A percentile compares a stretch with the other conserved stretches of the same genome.
phyloP scores from a whole-genome alignment of 2,329 filamentous ascomycete genomes.

The Alternaria metachromatica region DNA sequence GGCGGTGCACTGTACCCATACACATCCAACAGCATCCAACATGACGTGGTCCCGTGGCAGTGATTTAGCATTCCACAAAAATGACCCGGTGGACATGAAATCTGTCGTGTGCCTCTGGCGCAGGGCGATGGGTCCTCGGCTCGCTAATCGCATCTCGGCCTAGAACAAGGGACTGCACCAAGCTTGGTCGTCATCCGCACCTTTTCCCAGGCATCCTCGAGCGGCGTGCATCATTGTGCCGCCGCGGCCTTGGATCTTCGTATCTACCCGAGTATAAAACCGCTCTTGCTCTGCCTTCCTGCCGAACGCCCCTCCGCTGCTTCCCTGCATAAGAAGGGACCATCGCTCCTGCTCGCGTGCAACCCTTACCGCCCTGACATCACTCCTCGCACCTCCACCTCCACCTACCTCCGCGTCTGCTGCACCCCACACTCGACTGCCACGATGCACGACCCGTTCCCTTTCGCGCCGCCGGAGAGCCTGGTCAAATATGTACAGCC shows the following conservation, averaged over 20 bases:
- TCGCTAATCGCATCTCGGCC: conserved; percentile 28
- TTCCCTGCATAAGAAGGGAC: conserved; percentile 1
- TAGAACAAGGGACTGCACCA: conserved; percentile 11
- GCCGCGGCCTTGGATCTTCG: background rate
- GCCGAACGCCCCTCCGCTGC: conserved; percentile 6
- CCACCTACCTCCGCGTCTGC: conserved; percentile 11
- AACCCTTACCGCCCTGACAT: conserved; percentile 11
- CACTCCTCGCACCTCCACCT: conserved; percentile 5
- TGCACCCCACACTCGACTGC: conserved; percentile 13
- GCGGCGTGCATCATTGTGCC: conserved; percentile 16
- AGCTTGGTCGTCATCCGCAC: conserved; percentile 13
- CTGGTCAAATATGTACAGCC: conserved; percentile 66
- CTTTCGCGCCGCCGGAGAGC: conserved; percentile 63
- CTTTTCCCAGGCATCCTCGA: conserved; percentile 20
- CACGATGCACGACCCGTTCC: conserved; percentile 76
- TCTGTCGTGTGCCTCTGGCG: conserved; percentile 27
- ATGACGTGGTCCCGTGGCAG: conserved; percentile 39
- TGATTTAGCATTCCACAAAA: background rate
- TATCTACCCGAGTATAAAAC: conserved; percentile 19
- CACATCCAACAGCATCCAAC: background rate
- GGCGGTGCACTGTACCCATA: conserved; percentile 13
- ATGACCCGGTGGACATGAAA: conserved; percentile 12
- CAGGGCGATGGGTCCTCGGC: conserved; percentile 14
- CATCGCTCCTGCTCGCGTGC: conserved; percentile 10
- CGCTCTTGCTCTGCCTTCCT: conserved; percentile 3